phyloP scores from a whole-genome alignment of 805 yeast species.

The Ogataea siamensis region DNA sequence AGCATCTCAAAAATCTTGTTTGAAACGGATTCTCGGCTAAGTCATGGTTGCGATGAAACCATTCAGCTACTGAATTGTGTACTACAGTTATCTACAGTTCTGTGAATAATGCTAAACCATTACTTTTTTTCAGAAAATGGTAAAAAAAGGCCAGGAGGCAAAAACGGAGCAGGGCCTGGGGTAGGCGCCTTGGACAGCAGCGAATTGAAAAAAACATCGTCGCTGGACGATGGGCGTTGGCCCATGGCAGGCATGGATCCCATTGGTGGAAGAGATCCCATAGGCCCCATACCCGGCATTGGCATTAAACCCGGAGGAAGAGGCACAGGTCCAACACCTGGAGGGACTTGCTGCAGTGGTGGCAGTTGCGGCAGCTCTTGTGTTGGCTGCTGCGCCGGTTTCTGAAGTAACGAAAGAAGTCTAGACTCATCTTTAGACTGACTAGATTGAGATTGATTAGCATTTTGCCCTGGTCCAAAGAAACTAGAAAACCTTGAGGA shows the following conservation, averaged over 20 bases:
- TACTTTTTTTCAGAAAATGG: slow-evolving; percentile 8
- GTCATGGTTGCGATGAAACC: slow-evolving; percentile 88
- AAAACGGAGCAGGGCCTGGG: slow-evolving; percentile 11
- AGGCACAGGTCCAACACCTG: no score
- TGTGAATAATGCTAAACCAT: slow-evolving; percentile 17
- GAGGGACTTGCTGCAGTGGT: no score
- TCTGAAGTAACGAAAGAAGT: slow-evolving; percentile 34
- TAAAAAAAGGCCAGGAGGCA: slow-evolving; percentile 12
- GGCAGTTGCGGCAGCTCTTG: neutral
- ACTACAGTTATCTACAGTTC: slow-evolving; percentile 45
- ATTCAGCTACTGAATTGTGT: slow-evolving; percentile 71
- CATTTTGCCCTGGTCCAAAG: slow-evolving; percentile 16
- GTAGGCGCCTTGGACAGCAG: slow-evolving; percentile 36
- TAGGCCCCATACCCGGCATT: slow-evolving; percentile 9
- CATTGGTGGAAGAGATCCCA: slow-evolving; percentile 7
- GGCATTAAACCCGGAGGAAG: slow-evolving; percentile 1
- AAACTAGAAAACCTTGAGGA: slow-evolving; percentile 29
- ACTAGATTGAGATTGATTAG: neutral
- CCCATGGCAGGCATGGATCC: slow-evolving; percentile 3
- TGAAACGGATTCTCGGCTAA: slow-evolving; percentile 68
- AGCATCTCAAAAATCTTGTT: slow-evolving; percentile 62
- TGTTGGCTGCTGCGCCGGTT: slow-evolving; percentile 1
- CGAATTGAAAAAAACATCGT: slow-evolving; percentile 47
- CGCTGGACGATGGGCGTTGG: slow-evolving; percentile 7
- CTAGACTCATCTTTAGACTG: slow-evolving; percentile 3